phyloP scores from a whole-genome alignment of 2,329 filamentous ascomycete genomes.

The Diplocarpon rosae region DNA sequence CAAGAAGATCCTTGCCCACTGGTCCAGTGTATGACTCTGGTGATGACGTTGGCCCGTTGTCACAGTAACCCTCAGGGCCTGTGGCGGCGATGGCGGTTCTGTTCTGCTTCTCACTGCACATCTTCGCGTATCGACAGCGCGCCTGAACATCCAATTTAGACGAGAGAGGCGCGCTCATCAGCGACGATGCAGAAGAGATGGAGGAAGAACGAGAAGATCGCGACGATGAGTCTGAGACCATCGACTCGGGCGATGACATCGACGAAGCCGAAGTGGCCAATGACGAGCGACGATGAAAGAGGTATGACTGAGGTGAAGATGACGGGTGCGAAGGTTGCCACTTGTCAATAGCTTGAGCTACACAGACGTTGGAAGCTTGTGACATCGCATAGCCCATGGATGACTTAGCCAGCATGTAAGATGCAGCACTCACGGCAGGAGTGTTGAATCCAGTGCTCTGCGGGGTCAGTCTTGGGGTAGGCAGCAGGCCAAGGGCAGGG shows the following conservation, averaged over 20 bases:
- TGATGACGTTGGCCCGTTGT: constrained; percentile 40
- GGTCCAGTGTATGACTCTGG: constrained; percentile 46
- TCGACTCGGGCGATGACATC: constrained; percentile 55
- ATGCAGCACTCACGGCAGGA: constrained; percentile 46
- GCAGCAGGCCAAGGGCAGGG: constrained; percentile 43
- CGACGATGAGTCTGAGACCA: constrained; percentile 48
- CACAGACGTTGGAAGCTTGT: constrained; percentile 37
- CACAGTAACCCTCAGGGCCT: constrained; percentile 45
- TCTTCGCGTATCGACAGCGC: constrained; percentile 52
- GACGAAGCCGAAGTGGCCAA: constrained; percentile 52
- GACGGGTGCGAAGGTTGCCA: constrained; percentile 35
- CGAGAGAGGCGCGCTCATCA: constrained; percentile 46
- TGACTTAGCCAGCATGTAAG: constrained; percentile 39
- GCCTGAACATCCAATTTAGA: constrained; percentile 48
- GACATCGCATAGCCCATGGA: constrained; percentile 52
- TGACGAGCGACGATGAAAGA: constrained; percentile 45
- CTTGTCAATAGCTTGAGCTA: constrained; percentile 41
- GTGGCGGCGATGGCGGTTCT: constrained; percentile 43
- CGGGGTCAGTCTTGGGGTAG: constrained; percentile 48
- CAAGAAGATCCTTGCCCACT: constrained; percentile 39
- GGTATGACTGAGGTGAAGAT: constrained; percentile 42
- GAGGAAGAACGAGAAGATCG: constrained; percentile 53
- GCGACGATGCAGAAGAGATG: constrained; percentile 50
- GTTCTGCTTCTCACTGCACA: constrained; percentile 44
- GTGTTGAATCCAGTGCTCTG: constrained; percentile 45